These are phyloP conservation scores for Aspergillus pseudotamarii DNA, from an alignment of 2,329 filamentous ascomycete species.

Conservation along the genomic window DNA sequence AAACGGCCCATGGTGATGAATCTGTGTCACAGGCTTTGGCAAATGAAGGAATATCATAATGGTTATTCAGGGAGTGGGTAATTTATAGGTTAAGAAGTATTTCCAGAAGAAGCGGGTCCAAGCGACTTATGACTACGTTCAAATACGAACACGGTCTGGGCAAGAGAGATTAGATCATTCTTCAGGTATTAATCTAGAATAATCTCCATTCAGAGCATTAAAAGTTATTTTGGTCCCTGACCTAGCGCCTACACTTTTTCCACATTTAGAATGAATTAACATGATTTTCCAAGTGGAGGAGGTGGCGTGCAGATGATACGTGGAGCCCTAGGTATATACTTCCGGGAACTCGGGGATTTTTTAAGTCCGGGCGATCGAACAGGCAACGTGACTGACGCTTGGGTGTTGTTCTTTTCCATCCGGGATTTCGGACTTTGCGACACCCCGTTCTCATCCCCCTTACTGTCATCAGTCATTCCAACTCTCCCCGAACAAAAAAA, in stretches of 20 bases:
- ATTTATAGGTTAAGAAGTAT: neutral
- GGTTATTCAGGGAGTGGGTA: neutral
- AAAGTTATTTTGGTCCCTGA: neutral
- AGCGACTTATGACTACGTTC: neutral
- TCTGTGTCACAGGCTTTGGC: neutral
- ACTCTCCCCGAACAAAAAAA: no score
- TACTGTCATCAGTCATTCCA: neutral
- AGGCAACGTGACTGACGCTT: neutral
- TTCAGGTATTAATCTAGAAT: neutral
- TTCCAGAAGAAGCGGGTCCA: neutral
- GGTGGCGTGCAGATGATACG: neutral
- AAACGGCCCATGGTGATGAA: neutral
- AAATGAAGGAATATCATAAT: neutral
- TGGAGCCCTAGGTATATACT: neutral
- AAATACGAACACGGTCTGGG: neutral
- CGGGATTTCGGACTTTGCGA: conserved; percentile 10
- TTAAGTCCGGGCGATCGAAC: neutral
- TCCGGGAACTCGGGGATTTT: neutral
- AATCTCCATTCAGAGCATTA: neutral
- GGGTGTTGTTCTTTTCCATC: neutral
- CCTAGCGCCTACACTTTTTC: neutral
- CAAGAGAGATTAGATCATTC: neutral
- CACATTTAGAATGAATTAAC: neutral
- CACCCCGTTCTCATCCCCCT: neutral
- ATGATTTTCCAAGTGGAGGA: neutral